These are phyloP conservation scores for Rhodomyrtus psidioides DNA, from an alignment of 441 rosid genomes.

Conservation along the genomic window DNA sequence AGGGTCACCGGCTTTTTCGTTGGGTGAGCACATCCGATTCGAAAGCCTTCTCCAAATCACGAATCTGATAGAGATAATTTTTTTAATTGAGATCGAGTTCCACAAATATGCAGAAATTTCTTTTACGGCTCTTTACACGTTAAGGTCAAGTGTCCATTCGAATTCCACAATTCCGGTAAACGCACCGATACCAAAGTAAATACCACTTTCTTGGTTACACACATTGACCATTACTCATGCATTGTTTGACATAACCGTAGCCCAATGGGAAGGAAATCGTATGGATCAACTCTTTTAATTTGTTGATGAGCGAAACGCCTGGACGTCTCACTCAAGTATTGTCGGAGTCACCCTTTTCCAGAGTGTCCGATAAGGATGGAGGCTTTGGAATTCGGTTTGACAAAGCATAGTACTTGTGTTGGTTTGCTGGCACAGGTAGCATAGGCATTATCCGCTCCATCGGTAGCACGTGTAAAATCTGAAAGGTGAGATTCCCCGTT, in stretches of 20 bases:
- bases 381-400: neutral
- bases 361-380: neutral
- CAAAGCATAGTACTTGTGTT: neutral
- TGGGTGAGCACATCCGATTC: neutral
- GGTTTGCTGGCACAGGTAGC: neutral
- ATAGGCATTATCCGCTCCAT: neutral
- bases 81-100: neutral
- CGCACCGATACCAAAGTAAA: no score
- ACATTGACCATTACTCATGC: neutral
- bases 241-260: neutral
- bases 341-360: neutral
- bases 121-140: neutral
- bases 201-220: neutral
- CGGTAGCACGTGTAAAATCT: neutral
- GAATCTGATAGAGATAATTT: neutral
- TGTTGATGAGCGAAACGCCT: neutral
- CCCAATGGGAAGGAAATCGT: neutral
- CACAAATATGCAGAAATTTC: neutral
- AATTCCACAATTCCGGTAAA: neutral
- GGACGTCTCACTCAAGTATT: neutral
- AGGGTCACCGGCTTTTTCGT: neutral
- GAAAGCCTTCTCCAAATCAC: neutral
- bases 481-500: neutral
- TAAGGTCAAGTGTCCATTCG: neutral
- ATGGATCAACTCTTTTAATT: neutral